Base-by-base conservation (phyloP, 75 land plant genomes). In the Picea glauca region DNA sequence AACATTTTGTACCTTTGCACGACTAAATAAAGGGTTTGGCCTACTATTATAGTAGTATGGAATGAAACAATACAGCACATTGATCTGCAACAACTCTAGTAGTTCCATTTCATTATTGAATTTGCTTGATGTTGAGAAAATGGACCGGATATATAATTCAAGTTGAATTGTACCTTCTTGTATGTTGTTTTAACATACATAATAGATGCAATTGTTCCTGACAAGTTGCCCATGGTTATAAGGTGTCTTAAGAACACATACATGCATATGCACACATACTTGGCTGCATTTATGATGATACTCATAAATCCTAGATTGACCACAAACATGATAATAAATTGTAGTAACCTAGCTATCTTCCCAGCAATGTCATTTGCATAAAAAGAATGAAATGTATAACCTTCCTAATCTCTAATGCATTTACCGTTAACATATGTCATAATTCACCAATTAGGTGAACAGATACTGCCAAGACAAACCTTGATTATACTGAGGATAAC, bases 321-420 rank as follows among this genome's bases (percentile, higher is more conserved):
- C 68, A 14, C 74, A 6, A 85, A 72, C 60, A 31, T 17, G 5
- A 89, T 91, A 11, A 33, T 40, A 4, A 40, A 40, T 40, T 40
- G 43, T 40, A 4, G 43, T 40, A 40, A 40, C 43, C 43, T 40
- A 40, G 43, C 4, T 40, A 5, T 40, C 43, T 40, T 40, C 70
- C 40, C 35, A 66, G 13, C 1, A 15, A 17, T 66, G 40, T 2
- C 3, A 2, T 33, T 66, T 66, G 0, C 32, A 4, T 66, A 14
- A 17, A 3, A 66, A 14, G 70, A 66, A 66, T 33, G 43, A 66
- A 31, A 32, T 9, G 5, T 40, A 23, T 62, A 23, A 0, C 30
- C 26, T 33, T 13, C 5, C 15, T 66, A 33, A 66, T 66, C 20
- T 5, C 12, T 26, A 30, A 38, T 66, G 43, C n/a, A 33, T 66